Conservation (phyloP, 129 eudicot species). For the Tanacetum coccineum region DNA sequence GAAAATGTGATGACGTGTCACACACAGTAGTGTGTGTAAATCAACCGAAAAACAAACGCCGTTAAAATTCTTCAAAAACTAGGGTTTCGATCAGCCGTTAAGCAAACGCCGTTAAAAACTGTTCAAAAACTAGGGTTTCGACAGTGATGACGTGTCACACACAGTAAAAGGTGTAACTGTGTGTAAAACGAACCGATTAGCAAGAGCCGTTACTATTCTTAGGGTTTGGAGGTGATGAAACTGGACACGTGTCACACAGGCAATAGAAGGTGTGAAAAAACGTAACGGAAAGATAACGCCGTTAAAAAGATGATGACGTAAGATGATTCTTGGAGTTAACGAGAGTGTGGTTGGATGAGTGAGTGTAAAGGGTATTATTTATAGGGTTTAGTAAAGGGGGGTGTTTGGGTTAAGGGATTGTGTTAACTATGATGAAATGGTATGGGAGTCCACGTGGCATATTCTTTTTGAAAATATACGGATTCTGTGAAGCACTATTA, state of each 20-base stretch:
- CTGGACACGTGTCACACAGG: no score
- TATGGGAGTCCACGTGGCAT: slow-evolving; percentile 32
- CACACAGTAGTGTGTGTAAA: no score
- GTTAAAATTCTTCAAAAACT: background rate
- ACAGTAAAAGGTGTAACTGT: no score
- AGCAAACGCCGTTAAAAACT: background rate
- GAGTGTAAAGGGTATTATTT: slow-evolving; percentile 3
- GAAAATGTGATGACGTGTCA: no score
- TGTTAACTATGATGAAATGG: slow-evolving; percentile 27
- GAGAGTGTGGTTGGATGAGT: slow-evolving; percentile 23
- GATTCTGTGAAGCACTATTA: no score
- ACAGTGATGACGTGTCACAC: background rate
- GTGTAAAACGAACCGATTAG: background rate
- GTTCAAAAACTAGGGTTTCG: no score
- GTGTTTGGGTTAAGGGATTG: slow-evolving; percentile 1
- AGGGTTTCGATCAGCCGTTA: background rate
- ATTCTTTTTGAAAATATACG: no score
- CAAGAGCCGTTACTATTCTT: no score
- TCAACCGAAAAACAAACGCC: no score
- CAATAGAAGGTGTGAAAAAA: no score
- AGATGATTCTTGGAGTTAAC: slow-evolving; percentile 27
- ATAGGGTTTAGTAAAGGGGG: slow-evolving; percentile 18
- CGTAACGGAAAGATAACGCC: slow-evolving; percentile 5
- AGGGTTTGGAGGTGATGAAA: no score
- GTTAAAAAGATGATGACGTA: slow-evolving; percentile 14